Percentiles rank a stretch among this genome's conserved stretches.
Evolutionary conservation across 164 flowering plant species (phyloP).

Genomic region (grape (Vitis vinifera)): DNA sequence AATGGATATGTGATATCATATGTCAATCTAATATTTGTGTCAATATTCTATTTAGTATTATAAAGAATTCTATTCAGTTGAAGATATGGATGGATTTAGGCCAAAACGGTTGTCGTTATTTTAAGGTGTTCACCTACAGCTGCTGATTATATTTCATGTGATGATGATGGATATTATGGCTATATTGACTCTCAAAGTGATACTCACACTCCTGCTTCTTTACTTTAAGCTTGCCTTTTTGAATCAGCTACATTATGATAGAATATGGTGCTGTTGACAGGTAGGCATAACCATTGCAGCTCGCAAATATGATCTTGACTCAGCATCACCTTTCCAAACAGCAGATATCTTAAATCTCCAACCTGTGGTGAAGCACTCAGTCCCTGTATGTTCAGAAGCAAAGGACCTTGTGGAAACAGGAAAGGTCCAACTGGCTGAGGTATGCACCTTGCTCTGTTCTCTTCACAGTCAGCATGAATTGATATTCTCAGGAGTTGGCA

Average conservation of each 20-base stretch:
- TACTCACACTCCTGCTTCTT: too few species aligned
- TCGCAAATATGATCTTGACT: conserved; percentile 74
- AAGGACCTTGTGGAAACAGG: conserved; percentile 95
- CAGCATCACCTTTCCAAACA: conserved; percentile 66
- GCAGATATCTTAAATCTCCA: conserved; percentile 80
- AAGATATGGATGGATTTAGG: not conserved
- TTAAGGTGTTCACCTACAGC: not conserved
- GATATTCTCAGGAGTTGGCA: not conserved
- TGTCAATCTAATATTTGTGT: not conserved
- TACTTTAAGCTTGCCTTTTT: not conserved
- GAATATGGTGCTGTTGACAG: conserved; percentile 35
- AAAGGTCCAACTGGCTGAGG: conserved; percentile 89
- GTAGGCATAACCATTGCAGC: conserved; percentile 79
- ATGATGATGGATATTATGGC: not conserved
- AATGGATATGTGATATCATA: too few species aligned
- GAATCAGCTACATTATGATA: not conserved
- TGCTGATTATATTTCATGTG: not conserved
- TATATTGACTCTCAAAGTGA: not conserved
- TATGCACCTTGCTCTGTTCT: conserved; percentile 24
- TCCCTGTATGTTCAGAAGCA: conserved; percentile 91
- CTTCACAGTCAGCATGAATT: not conserved
- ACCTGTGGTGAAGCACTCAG: conserved; percentile 93
- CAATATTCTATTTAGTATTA: not conserved
- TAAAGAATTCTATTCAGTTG: not conserved
- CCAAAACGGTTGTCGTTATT: not conserved